These are phyloP conservation scores for Podila epigama DNA, from an alignment of 192 early-diverging fungal genomes.

Conservation along the genomic window DNA sequence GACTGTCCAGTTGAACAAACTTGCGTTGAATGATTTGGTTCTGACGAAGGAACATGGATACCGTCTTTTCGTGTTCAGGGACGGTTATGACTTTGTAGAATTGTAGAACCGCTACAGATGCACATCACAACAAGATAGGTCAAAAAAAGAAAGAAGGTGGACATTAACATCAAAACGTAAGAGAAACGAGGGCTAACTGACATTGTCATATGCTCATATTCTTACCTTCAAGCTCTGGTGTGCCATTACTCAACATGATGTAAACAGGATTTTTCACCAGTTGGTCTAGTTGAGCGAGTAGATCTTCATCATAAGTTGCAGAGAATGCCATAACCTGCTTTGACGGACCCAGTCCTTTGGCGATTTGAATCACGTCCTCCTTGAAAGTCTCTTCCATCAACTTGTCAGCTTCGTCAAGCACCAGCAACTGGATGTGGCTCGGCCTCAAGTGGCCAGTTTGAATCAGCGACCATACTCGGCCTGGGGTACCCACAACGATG, in stretches of 20 bases:
- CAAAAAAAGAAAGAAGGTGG: not conserved
- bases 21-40: slow-evolving; percentile 54
- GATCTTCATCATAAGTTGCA: slow-evolving; percentile 61
- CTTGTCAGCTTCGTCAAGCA: slow-evolving; percentile 71
- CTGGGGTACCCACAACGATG: slow-evolving; percentile 61
- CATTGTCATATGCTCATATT: not conserved
- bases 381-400: slow-evolving; percentile 61
- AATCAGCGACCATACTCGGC: slow-evolving; percentile 56
- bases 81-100: slow-evolving; percentile 48
- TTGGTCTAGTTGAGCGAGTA: slow-evolving; percentile 42
- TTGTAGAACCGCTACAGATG: slow-evolving; percentile 55
- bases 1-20: slow-evolving; percentile 49
- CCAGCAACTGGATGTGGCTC: slow-evolving; percentile 52
- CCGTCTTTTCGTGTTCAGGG: slow-evolving; percentile 10
- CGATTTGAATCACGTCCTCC: slow-evolving; percentile 42
- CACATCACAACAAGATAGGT: not conserved
- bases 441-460: slow-evolving; percentile 42
- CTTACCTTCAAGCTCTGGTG: slow-evolving; percentile 62
- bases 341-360: slow-evolving; percentile 31
- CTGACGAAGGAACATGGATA: slow-evolving; percentile 27
- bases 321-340: slow-evolving; percentile 69
- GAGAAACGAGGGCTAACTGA: not conserved
- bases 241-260: slow-evolving; percentile 54
- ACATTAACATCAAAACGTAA: not conserved
- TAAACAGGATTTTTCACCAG: slow-evolving; percentile 58